A percentile compares a stretch with the other conserved stretches of the same genome.
Conservation (phyloP, 768 basidiomycete species). For the Boletales sp. region DNA sequence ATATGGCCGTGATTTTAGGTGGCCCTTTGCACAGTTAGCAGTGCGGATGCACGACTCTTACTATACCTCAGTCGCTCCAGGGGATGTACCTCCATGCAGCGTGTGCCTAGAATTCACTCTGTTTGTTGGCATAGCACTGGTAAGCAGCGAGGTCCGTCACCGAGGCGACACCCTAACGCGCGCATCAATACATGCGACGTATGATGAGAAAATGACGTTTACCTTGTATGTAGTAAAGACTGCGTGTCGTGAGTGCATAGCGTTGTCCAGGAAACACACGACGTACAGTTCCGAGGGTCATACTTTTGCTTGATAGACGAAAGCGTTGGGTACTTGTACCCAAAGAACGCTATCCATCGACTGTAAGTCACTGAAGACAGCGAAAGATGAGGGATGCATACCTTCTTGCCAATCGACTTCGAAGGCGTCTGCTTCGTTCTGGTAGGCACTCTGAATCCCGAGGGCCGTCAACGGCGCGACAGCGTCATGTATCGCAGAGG, state of each 20-base stretch:
- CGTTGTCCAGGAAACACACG: too few species aligned
- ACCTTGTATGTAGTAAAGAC: conserved; percentile 23
- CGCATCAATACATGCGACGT: neutral
- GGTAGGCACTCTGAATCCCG: conserved; percentile 20
- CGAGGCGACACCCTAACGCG: conserved; percentile 4
- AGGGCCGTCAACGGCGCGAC: conserved; percentile 11
- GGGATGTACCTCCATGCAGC: too few species aligned
- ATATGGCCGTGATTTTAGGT: too few species aligned
- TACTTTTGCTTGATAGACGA: conserved; percentile 19
- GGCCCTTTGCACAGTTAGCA: too few species aligned
- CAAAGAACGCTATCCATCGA: conserved; percentile 14
- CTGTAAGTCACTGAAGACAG: neutral
- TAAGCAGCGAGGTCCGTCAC: conserved; percentile 1
- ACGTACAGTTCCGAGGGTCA: conserved; percentile 20
- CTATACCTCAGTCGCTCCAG: too few species aligned
- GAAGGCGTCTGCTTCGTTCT: conserved; percentile 18
- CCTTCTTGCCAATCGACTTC: conserved; percentile 20
- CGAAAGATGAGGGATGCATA: neutral
- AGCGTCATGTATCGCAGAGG: conserved; percentile 5
- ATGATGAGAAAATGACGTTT: neutral
- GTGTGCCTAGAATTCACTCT: neutral
- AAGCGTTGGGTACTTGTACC: conserved; percentile 17
- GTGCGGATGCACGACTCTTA: too few species aligned
- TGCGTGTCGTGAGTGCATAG: neutral
- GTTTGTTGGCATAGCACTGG: conserved; percentile 1